These are phyloP conservation scores for Botrytis paeoniae DNA, from an alignment of 2,329 filamentous ascomycete genomes.

Conservation along the genomic window DNA sequence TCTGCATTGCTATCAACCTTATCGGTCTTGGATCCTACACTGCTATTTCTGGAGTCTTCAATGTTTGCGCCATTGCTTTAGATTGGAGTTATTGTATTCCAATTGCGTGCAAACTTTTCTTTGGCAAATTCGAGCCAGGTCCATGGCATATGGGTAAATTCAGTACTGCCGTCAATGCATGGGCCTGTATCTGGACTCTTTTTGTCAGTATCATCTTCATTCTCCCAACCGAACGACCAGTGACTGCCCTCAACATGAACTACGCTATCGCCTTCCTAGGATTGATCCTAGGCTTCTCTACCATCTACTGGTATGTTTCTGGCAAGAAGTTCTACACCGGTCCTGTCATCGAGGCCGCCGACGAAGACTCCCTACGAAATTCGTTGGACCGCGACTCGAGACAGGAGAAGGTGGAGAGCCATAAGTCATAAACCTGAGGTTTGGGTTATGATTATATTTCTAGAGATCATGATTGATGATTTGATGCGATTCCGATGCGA, in stretches of 20 bases:
- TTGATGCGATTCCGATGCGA: conserved; percentile 14
- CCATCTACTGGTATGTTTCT: conserved; percentile 45
- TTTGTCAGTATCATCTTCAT: conserved; percentile 55
- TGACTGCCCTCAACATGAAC: conserved; percentile 49
- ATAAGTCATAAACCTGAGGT: conserved; percentile 17
- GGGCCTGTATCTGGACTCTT: conserved; percentile 50
- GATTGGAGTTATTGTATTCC: conserved; percentile 57
- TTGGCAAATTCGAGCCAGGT: conserved; percentile 48
- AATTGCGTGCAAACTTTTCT: conserved; percentile 52
- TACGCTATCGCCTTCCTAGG: conserved; percentile 51
- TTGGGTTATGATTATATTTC: conserved; percentile 14
- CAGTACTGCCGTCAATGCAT: conserved; percentile 45
- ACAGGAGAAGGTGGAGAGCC: conserved; percentile 12
- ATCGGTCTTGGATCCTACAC: conserved; percentile 56
- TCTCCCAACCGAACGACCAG: conserved; percentile 48
- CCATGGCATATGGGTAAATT: conserved; percentile 50
- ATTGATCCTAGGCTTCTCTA: conserved; percentile 45
- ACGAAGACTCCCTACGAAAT: conserved; percentile 22
- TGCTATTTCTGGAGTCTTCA: conserved; percentile 52
- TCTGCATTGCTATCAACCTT: conserved; percentile 56
- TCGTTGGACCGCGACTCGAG: conserved; percentile 15
- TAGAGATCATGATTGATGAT: conserved; percentile 18
- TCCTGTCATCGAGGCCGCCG: conserved; percentile 38
- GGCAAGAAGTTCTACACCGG: conserved; percentile 50
- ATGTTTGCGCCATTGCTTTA: conserved; percentile 52